phyloP scores from a whole-genome alignment of 2,329 filamentous ascomycete genomes.

The Raffaelea ambrosiae region DNA sequence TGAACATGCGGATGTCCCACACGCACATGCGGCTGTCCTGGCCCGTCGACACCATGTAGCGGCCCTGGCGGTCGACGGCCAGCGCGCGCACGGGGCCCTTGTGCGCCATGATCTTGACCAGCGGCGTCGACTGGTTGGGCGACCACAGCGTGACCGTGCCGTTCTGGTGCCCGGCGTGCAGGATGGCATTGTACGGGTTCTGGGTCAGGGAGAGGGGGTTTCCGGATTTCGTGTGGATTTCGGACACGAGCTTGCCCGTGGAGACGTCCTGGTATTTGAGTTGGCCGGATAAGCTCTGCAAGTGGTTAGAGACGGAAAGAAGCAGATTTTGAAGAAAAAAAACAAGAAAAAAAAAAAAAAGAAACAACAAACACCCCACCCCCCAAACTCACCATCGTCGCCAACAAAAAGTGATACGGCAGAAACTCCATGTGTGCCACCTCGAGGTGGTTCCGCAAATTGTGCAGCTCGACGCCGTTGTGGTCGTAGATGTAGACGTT shows the following conservation, averaged over 20 bases:
- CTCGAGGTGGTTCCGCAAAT: slow-evolving; percentile 81
- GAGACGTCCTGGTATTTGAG: slow-evolving; percentile 94
- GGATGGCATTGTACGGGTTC: slow-evolving; percentile 85
- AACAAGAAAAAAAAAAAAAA: background rate
- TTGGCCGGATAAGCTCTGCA: slow-evolving; percentile 70
- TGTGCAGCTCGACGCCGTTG: slow-evolving; percentile 85
- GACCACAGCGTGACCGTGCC: slow-evolving; percentile 94
- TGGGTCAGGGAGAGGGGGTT: slow-evolving; percentile 76
- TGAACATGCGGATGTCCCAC: slow-evolving; percentile 36
- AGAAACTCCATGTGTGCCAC: slow-evolving; percentile 91
- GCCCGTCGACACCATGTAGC: slow-evolving; percentile 35
- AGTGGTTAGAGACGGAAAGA: background rate
- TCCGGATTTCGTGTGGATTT: slow-evolving; percentile 77
- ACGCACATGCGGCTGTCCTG: slow-evolving; percentile 16
- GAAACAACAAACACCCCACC: background rate
- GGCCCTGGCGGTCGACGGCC: slow-evolving; percentile 78
- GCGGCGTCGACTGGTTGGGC: slow-evolving; percentile 74
- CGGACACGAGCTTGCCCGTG: slow-evolving; percentile 79
- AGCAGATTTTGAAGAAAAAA: background rate
- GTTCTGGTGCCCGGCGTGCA: slow-evolving; percentile 91
- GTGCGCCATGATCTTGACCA: slow-evolving; percentile 88
- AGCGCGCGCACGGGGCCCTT: slow-evolving; percentile 79
- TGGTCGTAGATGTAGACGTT: slow-evolving; percentile 95
- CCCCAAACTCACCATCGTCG: slow-evolving; percentile 59
- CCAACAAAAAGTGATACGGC: slow-evolving; percentile 90